These are phyloP conservation scores for Zygosaccharomyces kombuchaensis DNA, from an alignment of 805 yeast species.

Conservation along the genomic window DNA sequence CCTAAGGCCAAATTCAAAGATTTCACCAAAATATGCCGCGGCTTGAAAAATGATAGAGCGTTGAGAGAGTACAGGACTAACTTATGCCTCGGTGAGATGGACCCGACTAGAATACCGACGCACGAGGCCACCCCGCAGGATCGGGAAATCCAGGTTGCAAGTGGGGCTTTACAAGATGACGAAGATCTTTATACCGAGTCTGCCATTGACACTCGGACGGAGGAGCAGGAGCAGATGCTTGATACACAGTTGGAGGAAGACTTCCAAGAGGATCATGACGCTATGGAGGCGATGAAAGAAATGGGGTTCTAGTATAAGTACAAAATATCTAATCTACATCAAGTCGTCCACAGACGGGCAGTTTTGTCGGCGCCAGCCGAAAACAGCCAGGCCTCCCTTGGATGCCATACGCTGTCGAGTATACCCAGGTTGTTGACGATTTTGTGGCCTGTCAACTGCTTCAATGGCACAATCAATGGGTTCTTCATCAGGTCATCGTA, in stretches of 20 bases:
- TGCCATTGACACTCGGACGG: constrained; percentile 1
- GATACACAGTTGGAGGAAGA: constrained; percentile 13
- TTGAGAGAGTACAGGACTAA: constrained; percentile 42
- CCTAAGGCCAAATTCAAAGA: constrained; percentile 79
- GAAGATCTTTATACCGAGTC: constrained; percentile 13
- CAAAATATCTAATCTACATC: constrained; percentile 12
- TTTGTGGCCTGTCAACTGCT: constrained; percentile 88
- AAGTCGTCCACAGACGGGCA: constrained; percentile 95
- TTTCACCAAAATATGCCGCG: constrained; percentile 51
- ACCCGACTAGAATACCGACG: neutral
- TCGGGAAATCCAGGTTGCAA: neutral
- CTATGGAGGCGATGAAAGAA: constrained; percentile 26
- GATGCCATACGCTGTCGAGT: constrained; percentile 88
- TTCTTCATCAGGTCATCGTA: constrained; percentile 87
- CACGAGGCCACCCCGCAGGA: neutral
- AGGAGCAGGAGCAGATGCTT: constrained; percentile 1
- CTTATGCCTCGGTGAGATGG: constrained; percentile 39
- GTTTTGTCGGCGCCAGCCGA: constrained; percentile 96
- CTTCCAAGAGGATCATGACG: constrained; percentile 26
- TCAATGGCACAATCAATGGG: constrained; percentile 92
- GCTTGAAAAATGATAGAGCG: constrained; percentile 39
- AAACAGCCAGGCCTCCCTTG: constrained; percentile 96
- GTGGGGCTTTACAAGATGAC: constrained; percentile 1
- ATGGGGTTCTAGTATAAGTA: constrained; percentile 14
- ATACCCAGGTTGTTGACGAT: constrained; percentile 79